Evolutionary conservation across 2,329 filamentous ascomycete genomes (phyloP).

Genomic region (Cephalotrichum gorgonifer): DNA sequence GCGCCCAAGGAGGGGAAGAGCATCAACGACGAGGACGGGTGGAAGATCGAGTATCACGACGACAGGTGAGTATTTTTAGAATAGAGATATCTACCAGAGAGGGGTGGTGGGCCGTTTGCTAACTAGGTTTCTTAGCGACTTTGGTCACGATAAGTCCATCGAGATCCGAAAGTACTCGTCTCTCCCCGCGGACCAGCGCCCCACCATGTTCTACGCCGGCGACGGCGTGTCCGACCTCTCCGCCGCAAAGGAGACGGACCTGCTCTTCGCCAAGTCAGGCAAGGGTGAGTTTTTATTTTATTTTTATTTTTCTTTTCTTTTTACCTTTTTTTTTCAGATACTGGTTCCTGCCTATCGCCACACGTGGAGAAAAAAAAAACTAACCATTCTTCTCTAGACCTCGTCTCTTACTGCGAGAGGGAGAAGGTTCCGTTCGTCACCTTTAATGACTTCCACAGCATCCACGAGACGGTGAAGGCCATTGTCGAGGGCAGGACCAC

Average conservation of each 20-base stretch:
- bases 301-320: not conserved
- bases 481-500: constrained; percentile 65
- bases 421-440: constrained; percentile 80
- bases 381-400: constrained; percentile 45
- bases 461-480: constrained; percentile 64
- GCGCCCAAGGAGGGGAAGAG: constrained; percentile 51
- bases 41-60: constrained; percentile 83
- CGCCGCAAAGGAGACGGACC: constrained; percentile 82
- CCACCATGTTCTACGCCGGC: constrained; percentile 86
- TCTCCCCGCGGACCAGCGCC: constrained; percentile 55
- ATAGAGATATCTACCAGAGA: not conserved
- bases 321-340: no score
- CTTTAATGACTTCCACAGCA: constrained; percentile 76
- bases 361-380: not conserved
- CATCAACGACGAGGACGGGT: constrained; percentile 72
- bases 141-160: constrained; percentile 94
- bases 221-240: constrained; percentile 90
- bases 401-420: constrained; percentile 77
- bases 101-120: constrained; percentile 7
- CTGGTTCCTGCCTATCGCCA: no score
- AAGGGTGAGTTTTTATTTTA: constrained; percentile 48
- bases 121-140: constrained; percentile 46
- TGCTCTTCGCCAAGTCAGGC: constrained; percentile 88
- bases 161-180: constrained; percentile 81
- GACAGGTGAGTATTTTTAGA: constrained; percentile 47